Evolutionary conservation across 345 rosid species (phyloP).

Genomic region (Boechera retrofracta): DNA sequence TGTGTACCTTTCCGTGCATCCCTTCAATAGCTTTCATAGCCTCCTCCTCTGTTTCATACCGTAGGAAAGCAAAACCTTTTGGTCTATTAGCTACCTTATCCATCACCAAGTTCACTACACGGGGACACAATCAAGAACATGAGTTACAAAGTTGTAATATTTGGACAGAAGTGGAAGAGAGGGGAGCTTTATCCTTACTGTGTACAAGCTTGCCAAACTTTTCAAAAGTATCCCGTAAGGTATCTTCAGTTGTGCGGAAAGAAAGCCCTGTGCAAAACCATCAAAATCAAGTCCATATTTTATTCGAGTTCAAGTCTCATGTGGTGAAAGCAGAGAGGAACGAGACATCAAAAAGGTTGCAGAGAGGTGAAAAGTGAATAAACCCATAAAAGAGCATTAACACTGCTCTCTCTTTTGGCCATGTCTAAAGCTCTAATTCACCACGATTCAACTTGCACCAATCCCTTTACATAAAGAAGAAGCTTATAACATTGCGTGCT

Average conservation of each 20-base stretch:
- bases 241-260: constrained; percentile 76
- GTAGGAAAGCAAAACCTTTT: constrained; percentile 79
- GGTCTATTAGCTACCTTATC: constrained; percentile 80
- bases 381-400: not conserved
- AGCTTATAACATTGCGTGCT: not conserved
- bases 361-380: not conserved
- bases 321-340: constrained; percentile 1
- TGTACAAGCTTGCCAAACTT: constrained; percentile 68
- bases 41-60: constrained; percentile 75
- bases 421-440: not conserved
- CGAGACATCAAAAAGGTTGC: too few relatives aligned
- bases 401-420: not conserved
- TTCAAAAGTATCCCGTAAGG: constrained; percentile 69
- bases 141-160: not conserved
- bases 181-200: constrained; percentile 48
- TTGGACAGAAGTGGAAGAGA: not conserved
- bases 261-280: constrained; percentile 64
- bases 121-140: not conserved
- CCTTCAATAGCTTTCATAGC: constrained; percentile 73
- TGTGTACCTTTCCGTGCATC: constrained; percentile 84
- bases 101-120: constrained; percentile 76
- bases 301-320: not conserved
- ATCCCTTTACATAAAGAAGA: not conserved
- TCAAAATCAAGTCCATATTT: not conserved
- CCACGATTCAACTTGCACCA: not conserved